Evolutionary conservation across 257 asterid species (phyloP).

Genomic region (Rubia yunnanensis): DNA sequence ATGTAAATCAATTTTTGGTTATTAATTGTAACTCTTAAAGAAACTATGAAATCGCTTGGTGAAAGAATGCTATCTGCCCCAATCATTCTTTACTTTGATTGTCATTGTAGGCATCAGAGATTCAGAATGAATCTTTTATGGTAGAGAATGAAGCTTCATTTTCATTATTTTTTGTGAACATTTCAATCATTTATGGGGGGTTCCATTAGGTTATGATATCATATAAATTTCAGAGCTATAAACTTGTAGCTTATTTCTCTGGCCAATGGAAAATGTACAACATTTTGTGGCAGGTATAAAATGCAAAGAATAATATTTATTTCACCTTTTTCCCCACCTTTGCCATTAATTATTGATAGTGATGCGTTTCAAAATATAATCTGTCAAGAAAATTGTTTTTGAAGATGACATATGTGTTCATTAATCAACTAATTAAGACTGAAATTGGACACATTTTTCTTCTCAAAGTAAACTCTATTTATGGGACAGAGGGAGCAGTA

Average conservation of each 20-base stretch:
- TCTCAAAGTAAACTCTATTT: neutral
- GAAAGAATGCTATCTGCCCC: neutral
- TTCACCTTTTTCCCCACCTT: neutral
- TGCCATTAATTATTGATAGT: neutral
- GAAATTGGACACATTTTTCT: too few species aligned
- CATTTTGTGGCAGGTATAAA: neutral
- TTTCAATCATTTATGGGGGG: neutral
- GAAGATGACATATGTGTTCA: too few species aligned
- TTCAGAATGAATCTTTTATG: neutral
- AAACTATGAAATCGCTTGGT: neutral
- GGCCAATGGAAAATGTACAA: neutral
- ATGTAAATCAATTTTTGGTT: neutral
- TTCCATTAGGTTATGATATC: neutral
- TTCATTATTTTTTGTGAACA: neutral
- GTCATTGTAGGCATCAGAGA: neutral
- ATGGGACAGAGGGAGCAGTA: neutral
- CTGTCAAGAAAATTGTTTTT: neutral
- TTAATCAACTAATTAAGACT: too few species aligned
- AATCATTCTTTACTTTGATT: neutral
- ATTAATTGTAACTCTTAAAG: neutral
- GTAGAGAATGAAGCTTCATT: neutral
- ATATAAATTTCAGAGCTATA: neutral
- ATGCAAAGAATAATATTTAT: neutral
- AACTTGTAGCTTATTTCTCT: neutral
- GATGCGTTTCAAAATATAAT: neutral